Conservation (phyloP, 805 yeast genomes). For the Cyberlindnera petersonii region DNA sequence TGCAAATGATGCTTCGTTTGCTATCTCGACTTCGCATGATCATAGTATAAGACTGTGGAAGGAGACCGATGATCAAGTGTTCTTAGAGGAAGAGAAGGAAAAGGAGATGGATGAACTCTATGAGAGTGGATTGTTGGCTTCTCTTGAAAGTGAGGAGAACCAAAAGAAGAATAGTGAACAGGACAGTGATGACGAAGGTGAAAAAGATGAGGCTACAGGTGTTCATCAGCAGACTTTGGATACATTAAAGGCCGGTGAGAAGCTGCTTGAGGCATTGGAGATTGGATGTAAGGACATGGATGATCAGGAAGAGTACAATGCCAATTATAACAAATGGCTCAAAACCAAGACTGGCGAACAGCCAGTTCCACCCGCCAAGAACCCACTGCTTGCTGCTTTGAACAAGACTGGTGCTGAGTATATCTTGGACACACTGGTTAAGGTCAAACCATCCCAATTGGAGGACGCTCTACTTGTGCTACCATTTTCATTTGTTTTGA, state of each 20-base stretch:
- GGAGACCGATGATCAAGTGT: slow-evolving; percentile 92
- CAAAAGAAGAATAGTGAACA: slow-evolving; percentile 36
- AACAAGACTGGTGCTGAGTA: slow-evolving; percentile 70
- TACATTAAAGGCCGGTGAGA: slow-evolving; percentile 91
- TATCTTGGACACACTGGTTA: slow-evolving; percentile 65
- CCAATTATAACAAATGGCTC: slow-evolving; percentile 38
- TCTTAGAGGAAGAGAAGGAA: slow-evolving; percentile 94
- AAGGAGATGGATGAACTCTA: slow-evolving; percentile 91
- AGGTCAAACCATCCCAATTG: slow-evolving; percentile 77
- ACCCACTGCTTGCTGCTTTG: slow-evolving; percentile 72
- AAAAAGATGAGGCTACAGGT: slow-evolving; percentile 50
- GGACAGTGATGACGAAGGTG: slow-evolving; percentile 38
- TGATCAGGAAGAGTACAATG: slow-evolving; percentile 46
- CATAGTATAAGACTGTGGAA: slow-evolving; percentile 92
- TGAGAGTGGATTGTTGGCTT: slow-evolving; percentile 71
- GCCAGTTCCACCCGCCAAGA: slow-evolving; percentile 58
- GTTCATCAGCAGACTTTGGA: slow-evolving; percentile 85
- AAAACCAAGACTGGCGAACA: slow-evolving; percentile 42
- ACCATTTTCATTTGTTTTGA: slow-evolving; percentile 80
- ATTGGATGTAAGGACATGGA: slow-evolving; percentile 71
- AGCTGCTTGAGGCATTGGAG: slow-evolving; percentile 86
- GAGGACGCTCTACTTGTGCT: slow-evolving; percentile 90
- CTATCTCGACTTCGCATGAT: slow-evolving; percentile 87
- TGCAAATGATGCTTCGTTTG: slow-evolving; percentile 62
- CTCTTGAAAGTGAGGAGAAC: slow-evolving; percentile 54